Conservation (phyloP, 2,329 filamentous ascomycete genomes). For the Tolypocladium sp. region DNA sequence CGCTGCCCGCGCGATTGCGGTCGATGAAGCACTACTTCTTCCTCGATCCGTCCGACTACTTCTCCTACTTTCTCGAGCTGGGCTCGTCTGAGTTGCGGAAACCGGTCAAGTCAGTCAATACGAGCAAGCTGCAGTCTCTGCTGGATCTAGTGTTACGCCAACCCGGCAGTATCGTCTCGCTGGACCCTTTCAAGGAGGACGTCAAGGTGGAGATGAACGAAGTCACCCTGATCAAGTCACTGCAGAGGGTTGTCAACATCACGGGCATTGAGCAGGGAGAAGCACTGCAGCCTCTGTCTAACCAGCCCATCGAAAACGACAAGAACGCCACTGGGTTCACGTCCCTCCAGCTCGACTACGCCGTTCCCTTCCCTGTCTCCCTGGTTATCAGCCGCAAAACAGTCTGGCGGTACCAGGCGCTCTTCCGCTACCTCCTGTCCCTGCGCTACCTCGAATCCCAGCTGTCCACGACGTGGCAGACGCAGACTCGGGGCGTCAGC, state of each 20-base stretch:
- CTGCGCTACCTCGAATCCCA: constrained; percentile 83
- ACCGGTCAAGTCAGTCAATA: constrained; percentile 79
- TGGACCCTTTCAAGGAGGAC: constrained; percentile 97
- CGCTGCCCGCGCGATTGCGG: constrained; percentile 73
- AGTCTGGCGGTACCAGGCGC: constrained; percentile 89
- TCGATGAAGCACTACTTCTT: constrained; percentile 99
- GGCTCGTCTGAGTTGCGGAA: constrained; percentile 84
- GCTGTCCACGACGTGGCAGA: constrained; percentile 80
- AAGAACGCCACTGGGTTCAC: constrained; percentile 87
- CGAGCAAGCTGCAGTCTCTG: constrained; percentile 85
- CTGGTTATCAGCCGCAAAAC: constrained; percentile 94
- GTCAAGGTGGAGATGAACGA: constrained; percentile 98
- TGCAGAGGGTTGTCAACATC: constrained; percentile 95
- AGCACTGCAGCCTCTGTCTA: constrained; percentile 62
- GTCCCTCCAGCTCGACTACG: constrained; percentile 87
- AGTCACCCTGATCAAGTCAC: constrained; percentile 80
- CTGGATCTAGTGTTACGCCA: constrained; percentile 96
- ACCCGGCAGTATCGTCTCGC: constrained; percentile 83
- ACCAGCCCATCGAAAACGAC: constrained; percentile 63
- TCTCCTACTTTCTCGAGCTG: constrained; percentile 94
- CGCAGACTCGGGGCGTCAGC: constrained; percentile 68
- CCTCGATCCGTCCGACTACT: constrained; percentile 94
- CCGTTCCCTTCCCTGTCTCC: constrained; percentile 88
- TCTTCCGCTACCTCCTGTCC: constrained; percentile 89
- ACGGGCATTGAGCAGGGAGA: constrained; percentile 91